These are phyloP conservation scores for Stemphylium beticola DNA, from an alignment of 2,329 filamentous ascomycete genomes.

Conservation along the genomic window DNA sequence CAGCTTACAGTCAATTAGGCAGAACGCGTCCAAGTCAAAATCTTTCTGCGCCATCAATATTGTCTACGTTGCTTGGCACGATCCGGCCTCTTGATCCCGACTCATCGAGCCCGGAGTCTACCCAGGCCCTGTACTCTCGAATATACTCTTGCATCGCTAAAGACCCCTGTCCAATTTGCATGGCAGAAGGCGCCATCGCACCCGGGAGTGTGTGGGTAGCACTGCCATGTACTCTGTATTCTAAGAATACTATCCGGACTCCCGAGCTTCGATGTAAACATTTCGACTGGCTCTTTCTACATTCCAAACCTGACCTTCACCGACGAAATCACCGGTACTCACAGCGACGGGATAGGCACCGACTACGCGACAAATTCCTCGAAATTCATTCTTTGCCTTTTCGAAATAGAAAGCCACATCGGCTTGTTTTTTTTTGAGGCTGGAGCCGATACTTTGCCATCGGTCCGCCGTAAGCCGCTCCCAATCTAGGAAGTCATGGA, in stretches of 20 bases:
- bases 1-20: constrained; percentile 35
- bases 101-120: constrained; percentile 38
- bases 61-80: constrained; percentile 44
- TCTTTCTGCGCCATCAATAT: constrained; percentile 45
- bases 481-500: constrained; percentile 20
- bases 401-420: constrained; percentile 1
- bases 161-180: constrained; percentile 45
- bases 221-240: constrained; percentile 28
- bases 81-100: constrained; percentile 43
- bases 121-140: constrained; percentile 42
- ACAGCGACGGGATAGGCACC: constrained; percentile 10
- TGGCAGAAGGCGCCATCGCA: constrained; percentile 35
- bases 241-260: constrained; percentile 23
- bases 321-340: constrained; percentile 20
- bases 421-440: not conserved
- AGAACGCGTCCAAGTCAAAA: constrained; percentile 41
- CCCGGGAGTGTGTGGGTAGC: constrained; percentile 30
- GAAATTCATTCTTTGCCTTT: constrained; percentile 10
- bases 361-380: constrained; percentile 5
- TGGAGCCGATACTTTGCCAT: constrained; percentile 1
- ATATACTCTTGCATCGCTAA: constrained; percentile 44
- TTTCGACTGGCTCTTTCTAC: constrained; percentile 18
- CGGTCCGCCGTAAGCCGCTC: constrained; percentile 11
- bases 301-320: constrained; percentile 18
- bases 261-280: constrained; percentile 27